Percentiles rank a stretch among this genome's conserved stretches.
Evolutionary conservation across 2,329 filamentous ascomycete species (phyloP).

Genomic region (Aspergillus pseudoterreus): DNA sequence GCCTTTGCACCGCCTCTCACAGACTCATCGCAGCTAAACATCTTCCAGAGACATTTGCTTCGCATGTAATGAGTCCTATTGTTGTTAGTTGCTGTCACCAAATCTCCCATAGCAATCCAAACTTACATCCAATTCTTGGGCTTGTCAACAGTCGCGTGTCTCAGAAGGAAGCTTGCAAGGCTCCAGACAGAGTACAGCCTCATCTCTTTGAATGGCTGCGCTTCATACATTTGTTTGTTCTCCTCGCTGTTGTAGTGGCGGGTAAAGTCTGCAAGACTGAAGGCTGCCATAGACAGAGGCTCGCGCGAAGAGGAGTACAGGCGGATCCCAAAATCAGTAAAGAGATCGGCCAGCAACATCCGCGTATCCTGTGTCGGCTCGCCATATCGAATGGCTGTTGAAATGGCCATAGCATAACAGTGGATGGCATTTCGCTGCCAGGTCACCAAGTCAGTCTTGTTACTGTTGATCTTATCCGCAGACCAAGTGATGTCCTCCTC

Average conservation of each 20-base stretch:
- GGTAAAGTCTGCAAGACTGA: constrained; percentile 58
- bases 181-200: constrained; percentile 61
- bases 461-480: constrained; percentile 86
- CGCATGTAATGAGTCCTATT: constrained; percentile 62
- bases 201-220: constrained; percentile 55
- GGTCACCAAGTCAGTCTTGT: constrained; percentile 67
- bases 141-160: constrained; percentile 55
- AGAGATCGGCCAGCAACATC: constrained; percentile 61
- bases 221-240: constrained; percentile 54
- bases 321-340: constrained; percentile 64
- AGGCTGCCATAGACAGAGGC: constrained; percentile 65
- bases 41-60: constrained; percentile 70
- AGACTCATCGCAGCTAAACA: constrained; percentile 51
- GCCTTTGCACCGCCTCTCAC: constrained; percentile 33
- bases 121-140: constrained; percentile 62
- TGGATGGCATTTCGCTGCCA: constrained; percentile 79
- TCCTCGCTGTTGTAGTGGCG: constrained; percentile 58
- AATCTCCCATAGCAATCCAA: background rate
- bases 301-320: constrained; percentile 66
- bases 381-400: constrained; percentile 56
- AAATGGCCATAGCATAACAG: constrained; percentile 69
- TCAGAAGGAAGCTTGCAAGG: constrained; percentile 60
- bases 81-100: constrained; percentile 19
- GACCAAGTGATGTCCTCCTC: constrained; percentile 87
- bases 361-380: constrained; percentile 53